Percentiles rank a stretch among this genome's conserved stretches.
These are phyloP conservation scores for Eudorina sp. DNA, from an alignment of 139 green algal species.

Conservation along the genomic window DNA sequence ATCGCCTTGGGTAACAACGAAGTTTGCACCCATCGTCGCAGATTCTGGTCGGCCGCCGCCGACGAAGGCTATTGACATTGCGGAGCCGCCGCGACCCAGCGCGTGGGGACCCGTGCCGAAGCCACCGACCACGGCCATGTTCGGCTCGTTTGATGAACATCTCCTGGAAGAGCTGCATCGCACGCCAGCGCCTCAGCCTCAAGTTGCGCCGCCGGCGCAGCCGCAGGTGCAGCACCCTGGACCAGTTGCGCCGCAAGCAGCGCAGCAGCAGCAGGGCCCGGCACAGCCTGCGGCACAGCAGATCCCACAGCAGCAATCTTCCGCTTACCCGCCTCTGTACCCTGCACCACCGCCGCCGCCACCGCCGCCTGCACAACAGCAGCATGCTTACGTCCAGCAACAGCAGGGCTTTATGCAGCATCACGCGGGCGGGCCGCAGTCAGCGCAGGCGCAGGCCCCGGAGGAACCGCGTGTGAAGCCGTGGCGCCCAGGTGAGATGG, in stretches of 20 bases:
- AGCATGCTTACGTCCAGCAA: neutral
- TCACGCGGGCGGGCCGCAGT: neutral
- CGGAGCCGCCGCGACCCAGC: slow-evolving; percentile 14
- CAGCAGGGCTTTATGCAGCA: slow-evolving; percentile 9
- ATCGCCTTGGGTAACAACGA: no score
- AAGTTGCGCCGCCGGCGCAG: neutral
- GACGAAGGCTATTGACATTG: slow-evolving; percentile 41
- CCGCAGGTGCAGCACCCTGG: neutral
- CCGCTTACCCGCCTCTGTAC: neutral
- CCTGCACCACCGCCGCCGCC: neutral
- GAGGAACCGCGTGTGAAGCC: slow-evolving; percentile 24
- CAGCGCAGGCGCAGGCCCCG: neutral
- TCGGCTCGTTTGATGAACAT: slow-evolving; percentile 56
- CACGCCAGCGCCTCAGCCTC: slow-evolving; percentile 5
- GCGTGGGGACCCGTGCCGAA: slow-evolving; percentile 38
- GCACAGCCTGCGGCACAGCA: neutral
- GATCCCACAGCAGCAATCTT: neutral
- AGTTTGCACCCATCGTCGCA: no score
- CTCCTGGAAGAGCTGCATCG: slow-evolving; percentile 52
- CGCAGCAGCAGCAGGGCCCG: neutral
- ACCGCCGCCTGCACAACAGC: neutral
- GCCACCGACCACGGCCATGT: slow-evolving; percentile 44
- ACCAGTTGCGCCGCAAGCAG: neutral
- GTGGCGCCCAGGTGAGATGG: slow-evolving; percentile 49
- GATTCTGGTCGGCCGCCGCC: no score